Evolutionary conservation across 179 eudicot species (phyloP).

Genomic region (Pouteria campechiana): DNA sequence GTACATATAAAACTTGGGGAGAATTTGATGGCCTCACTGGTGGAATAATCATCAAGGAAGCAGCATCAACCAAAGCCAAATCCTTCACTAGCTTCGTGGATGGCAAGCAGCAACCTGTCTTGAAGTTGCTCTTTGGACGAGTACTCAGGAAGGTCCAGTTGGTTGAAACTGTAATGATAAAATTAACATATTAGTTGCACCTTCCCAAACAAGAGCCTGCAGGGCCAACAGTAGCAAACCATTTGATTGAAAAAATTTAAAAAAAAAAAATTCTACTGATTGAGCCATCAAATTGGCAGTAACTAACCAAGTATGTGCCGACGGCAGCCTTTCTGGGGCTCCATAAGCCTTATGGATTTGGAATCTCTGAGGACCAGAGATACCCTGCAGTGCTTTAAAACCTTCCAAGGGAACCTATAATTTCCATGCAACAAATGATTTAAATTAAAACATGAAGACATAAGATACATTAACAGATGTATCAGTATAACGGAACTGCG

Average conservation of each 20-base stretch:
- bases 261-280: neutral
- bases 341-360: slow-evolving; percentile 99
- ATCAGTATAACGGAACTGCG: too few relatives aligned
- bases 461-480: too few relatives aligned
- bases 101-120: slow-evolving; percentile 85
- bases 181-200: neutral
- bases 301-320: slow-evolving; percentile 95
- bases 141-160: slow-evolving; percentile 96
- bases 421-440: slow-evolving; percentile 1
- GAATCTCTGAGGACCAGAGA: slow-evolving; percentile 95
- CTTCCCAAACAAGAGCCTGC: neutral
- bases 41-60: too few relatives aligned
- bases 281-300: neutral
- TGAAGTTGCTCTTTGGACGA: slow-evolving; percentile 84
- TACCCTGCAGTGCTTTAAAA: slow-evolving; percentile 89
- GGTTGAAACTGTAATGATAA: slow-evolving; percentile 56
- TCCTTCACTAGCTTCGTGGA: slow-evolving; percentile 99
- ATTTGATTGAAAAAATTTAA: neutral
- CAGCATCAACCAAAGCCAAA: slow-evolving; percentile 85
- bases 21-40: too few relatives aligned
- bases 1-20: too few relatives aligned
- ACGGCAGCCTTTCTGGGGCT: slow-evolving; percentile 97
- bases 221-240: neutral
- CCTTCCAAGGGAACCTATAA: slow-evolving; percentile 97
- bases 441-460: slow-evolving; percentile 1